These are phyloP conservation scores for Rubia peregrina DNA, from an alignment of 305 asterid species.

Conservation along the genomic window DNA sequence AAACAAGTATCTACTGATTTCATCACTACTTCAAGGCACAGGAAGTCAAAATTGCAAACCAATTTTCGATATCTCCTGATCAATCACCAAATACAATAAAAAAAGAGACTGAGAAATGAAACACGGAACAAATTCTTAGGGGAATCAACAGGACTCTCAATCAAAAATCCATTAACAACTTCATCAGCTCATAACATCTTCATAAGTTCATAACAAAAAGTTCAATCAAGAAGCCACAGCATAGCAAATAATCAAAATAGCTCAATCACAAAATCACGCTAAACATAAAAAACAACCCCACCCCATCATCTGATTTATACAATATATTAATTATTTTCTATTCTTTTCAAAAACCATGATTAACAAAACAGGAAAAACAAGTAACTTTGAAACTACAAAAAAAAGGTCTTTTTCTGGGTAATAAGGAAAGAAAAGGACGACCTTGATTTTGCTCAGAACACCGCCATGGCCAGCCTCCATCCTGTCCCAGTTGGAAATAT, in stretches of 20 bases:
- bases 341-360: neutral
- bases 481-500: neutral
- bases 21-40: too few species aligned
- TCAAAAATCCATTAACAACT: neutral
- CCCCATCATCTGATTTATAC: neutral
- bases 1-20: too few species aligned
- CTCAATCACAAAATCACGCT: neutral
- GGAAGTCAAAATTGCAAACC: neutral
- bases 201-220: neutral
- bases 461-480: slow-evolving; percentile 13
- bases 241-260: neutral
- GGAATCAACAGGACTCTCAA: neutral
- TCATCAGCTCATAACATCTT: neutral
- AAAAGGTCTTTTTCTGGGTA: neutral
- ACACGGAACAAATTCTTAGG: neutral
- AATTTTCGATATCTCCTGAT: neutral
- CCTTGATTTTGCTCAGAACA: slow-evolving; percentile 19
- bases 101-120: neutral
- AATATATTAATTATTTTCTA: neutral
- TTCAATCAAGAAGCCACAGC: neutral
- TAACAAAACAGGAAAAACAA: neutral
- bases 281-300: neutral
- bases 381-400: neutral
- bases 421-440: neutral
- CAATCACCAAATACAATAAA: neutral